phyloP scores from a whole-genome alignment of 2,329 filamentous ascomycete species.

The Talaromyces sp. region DNA sequence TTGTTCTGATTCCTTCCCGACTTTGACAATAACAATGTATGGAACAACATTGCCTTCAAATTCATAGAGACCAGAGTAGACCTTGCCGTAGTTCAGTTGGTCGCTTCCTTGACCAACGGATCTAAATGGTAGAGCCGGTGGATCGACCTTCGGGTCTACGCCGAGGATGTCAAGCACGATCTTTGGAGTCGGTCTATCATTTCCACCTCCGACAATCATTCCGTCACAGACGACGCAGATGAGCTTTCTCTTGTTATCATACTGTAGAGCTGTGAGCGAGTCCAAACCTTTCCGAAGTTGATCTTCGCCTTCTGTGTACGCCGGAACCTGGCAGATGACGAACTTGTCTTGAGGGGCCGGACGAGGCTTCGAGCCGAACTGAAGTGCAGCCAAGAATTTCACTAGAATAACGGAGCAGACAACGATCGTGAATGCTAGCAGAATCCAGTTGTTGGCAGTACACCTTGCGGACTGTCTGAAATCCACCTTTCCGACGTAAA shows the following conservation, averaged over 20 bases:
- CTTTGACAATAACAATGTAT: slow-evolving; percentile 92
- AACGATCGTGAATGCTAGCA: slow-evolving; percentile 81
- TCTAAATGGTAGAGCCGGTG: slow-evolving; percentile 88
- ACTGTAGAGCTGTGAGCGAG: slow-evolving; percentile 87
- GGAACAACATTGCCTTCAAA: slow-evolving; percentile 96
- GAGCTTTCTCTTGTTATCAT: slow-evolving; percentile 97
- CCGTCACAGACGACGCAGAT: slow-evolving; percentile 96
- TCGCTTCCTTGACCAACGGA: slow-evolving; percentile 83
- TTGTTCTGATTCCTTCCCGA: slow-evolving; percentile 94
- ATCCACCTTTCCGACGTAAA: slow-evolving; percentile 77
- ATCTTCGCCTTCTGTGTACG: slow-evolving; percentile 97
- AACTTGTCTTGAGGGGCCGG: slow-evolving; percentile 95
- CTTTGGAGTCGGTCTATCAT: slow-evolving; percentile 93
- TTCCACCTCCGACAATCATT: slow-evolving; percentile 92
- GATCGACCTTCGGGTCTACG: slow-evolving; percentile 94
- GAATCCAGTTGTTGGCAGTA: slow-evolving; percentile 83
- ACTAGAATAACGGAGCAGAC: slow-evolving; percentile 71
- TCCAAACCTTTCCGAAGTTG: slow-evolving; percentile 88
- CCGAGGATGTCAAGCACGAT: slow-evolving; percentile 96
- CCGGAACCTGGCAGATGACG: slow-evolving; percentile 95
- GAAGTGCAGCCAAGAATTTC: slow-evolving; percentile 90
- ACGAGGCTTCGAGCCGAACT: slow-evolving; percentile 85
- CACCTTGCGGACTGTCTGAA: slow-evolving; percentile 74
- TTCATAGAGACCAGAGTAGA: slow-evolving; percentile 96
- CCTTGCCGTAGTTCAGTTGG: slow-evolving; percentile 96